Base-by-base conservation (phyloP, 331 rosid genomes). In the Cydonia oblonga region DNA sequence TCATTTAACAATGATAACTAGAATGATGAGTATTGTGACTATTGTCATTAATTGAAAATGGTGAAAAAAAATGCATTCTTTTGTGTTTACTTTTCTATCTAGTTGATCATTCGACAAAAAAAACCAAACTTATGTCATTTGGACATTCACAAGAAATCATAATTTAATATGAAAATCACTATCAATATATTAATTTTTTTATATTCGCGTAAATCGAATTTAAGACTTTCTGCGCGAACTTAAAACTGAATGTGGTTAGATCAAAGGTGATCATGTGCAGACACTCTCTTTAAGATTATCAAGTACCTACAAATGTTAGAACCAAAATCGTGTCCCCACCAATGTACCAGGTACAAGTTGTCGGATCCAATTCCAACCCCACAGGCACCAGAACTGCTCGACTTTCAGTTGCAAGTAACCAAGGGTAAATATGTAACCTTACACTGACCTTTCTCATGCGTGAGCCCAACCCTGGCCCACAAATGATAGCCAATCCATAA, bases 401-500 rank as follows among this genome's bases (percentile, higher is more conserved):
- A 51, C 62, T 51, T 68, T 68, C 26, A 51, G 60, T 28, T 13
- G 51, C 63, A 68, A 18, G 7, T 8, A 18, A 15, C 3, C 24
- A 53, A 30, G 66, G 54, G 65, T 19, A 32, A 8, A 57, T 13
- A 7, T 9, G 65, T 70, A 70, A 33, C 14, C 15, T 56, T 1
- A 3, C 35, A 12, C 3, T 63, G 9, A n/a, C 15, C 10, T 33
- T 64, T n/a, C 46, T 33, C 54, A 49, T 2, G 9, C 1, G 19
- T 32, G 66, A 30, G 6, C 19, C 61, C 35, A 62, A 2, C 12
- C n/a, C 35, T 64, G 76, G 58, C 32, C 68, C 81, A 77, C 68
- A 4, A 38, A 64, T 64, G 67, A 14, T 22, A 11, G 56, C 40
- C 71, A 59, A 58, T 2, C 35, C 32, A 57, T 1, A 22, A 12